Conservation (phyloP, 148 eudicot genomes). For the Beta vulgaris region DNA sequence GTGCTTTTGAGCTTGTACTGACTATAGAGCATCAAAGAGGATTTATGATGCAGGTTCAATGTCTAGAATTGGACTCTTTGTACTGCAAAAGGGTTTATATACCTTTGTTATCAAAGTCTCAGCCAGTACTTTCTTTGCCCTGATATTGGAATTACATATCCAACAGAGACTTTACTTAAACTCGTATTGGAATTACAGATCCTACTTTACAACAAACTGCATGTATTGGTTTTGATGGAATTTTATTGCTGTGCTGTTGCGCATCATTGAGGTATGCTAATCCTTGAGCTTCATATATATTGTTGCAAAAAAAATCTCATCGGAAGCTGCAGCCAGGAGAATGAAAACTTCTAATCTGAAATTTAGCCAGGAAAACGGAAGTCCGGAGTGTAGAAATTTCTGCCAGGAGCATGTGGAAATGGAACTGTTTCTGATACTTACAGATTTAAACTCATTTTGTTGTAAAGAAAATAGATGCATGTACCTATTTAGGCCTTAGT, state of each 20-base stretch:
- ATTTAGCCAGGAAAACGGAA: too few species aligned
- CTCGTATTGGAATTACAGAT: not conserved
- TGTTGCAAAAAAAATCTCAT: not conserved
- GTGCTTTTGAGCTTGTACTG: not conserved
- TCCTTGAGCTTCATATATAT: not conserved
- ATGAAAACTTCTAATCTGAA: not conserved
- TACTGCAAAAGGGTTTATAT: not conserved
- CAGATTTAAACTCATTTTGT: not conserved
- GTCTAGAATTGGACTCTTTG: not conserved
- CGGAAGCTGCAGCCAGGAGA: not conserved
- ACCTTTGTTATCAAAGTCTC: too few species aligned
- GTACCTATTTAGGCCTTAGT: not conserved
- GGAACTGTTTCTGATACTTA: not conserved
- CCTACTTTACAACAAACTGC: not conserved
- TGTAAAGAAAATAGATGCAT: not conserved
- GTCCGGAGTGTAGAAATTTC: too few species aligned
- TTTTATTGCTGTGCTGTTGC: not conserved
- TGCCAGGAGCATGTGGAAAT: not conserved
- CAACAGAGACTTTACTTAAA: not conserved
- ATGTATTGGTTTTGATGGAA: not conserved
- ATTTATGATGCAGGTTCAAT: slow-evolving; percentile 8
- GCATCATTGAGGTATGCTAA: not conserved
- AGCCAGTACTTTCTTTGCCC: too few species aligned
- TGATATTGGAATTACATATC: too few species aligned
- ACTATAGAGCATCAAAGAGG: not conserved